Conservation (phyloP, 495 filamentous ascomycete species). For the Cairneyella variabilis region DNA sequence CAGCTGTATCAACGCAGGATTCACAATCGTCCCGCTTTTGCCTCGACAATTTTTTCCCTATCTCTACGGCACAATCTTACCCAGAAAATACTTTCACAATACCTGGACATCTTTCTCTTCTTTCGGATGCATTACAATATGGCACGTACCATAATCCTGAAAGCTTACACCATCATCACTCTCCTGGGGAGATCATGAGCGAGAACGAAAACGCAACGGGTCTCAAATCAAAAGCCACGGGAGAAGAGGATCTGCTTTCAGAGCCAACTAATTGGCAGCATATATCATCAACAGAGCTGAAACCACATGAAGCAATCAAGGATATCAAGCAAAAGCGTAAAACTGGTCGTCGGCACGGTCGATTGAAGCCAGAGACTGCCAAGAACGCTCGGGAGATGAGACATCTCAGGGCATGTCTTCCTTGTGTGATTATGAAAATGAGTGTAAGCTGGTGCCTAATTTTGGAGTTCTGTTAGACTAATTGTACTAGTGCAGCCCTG, state of each 20-base stretch:
- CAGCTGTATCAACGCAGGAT: background rate
- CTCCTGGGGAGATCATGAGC: background rate
- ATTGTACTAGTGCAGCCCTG: constrained; percentile 2
- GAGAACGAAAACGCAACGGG: background rate
- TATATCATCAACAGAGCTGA: background rate
- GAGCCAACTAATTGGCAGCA: background rate
- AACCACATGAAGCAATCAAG: background rate
- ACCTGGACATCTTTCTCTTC: background rate
- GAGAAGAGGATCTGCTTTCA: background rate
- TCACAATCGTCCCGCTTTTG: background rate
- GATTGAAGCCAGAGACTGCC: constrained; percentile 2
- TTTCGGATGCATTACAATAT: background rate
- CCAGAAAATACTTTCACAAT: background rate
- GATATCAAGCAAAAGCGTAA: constrained; percentile 2
- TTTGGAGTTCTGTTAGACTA: background rate
- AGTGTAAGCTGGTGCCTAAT: background rate
- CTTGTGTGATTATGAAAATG: constrained; percentile 5
- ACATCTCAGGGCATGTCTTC: constrained; percentile 4
- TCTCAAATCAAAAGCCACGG: background rate
- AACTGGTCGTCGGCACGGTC: constrained; percentile 2
- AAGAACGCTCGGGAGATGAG: constrained; percentile 8
- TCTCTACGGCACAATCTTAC: background rate
- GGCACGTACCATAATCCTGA: background rate
- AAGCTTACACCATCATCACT: background rate
- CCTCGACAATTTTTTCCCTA: background rate